These are phyloP conservation scores for Biancaea sappan DNA, from an alignment of 306 rosid species.

Conservation along the genomic window DNA sequence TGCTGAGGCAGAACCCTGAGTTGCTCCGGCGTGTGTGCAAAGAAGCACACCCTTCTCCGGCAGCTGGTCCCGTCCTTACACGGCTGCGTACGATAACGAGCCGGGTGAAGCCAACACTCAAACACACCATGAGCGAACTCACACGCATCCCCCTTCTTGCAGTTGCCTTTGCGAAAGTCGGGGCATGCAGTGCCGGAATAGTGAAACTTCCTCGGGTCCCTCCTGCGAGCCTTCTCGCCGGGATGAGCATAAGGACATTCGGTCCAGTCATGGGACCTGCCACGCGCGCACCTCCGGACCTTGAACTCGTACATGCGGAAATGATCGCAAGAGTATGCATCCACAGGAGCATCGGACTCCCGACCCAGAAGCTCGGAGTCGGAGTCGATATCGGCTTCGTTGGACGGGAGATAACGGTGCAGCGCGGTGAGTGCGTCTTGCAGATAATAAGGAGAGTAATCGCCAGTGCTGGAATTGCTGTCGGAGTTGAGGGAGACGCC, in stretches of 20 bases:
- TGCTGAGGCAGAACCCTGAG: constrained; percentile 77
- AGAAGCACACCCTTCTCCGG: constrained; percentile 80
- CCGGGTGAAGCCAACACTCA: constrained; percentile 98
- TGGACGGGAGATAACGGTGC: constrained; percentile 57
- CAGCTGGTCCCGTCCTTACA: constrained; percentile 89
- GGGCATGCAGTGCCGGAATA: constrained; percentile 91
- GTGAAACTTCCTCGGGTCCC: constrained; percentile 83
- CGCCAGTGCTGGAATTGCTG: constrained; percentile 45
- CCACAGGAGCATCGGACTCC: constrained; percentile 59
- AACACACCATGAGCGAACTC: constrained; percentile 94
- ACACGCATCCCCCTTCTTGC: constrained; percentile 79
- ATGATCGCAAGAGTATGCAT: constrained; percentile 74
- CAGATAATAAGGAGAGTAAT: constrained; percentile 52
- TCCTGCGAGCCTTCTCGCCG: constrained; percentile 95
- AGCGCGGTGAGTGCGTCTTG: constrained; percentile 60
- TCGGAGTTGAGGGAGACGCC: constrained; percentile 49
- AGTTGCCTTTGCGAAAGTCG: constrained; percentile 84
- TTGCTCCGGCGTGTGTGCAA: constrained; percentile 93
- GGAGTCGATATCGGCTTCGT: constrained; percentile 50
- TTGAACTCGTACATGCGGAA: constrained; percentile 96
- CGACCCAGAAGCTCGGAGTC: constrained; percentile 49
- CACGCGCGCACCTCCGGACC: constrained; percentile 79
- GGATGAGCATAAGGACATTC: constrained; percentile 97
- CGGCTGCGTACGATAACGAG: constrained; percentile 92
- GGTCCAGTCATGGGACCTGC: constrained; percentile 97